Conservation (phyloP, 2,329 filamentous ascomycete genomes). For the Pseudocercospora vitis region DNA sequence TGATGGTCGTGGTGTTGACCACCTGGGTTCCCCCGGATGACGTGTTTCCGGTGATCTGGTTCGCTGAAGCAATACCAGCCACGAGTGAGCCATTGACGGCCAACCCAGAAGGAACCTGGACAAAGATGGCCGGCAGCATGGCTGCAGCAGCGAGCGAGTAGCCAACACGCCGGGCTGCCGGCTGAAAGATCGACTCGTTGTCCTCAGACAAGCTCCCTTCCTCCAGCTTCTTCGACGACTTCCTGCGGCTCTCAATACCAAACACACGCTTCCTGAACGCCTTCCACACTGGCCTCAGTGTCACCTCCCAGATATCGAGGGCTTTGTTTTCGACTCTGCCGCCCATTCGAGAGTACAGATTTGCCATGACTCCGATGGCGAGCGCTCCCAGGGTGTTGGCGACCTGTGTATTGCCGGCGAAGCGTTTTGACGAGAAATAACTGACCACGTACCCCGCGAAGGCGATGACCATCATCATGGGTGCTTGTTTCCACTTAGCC, state of each 20-base stretch:
- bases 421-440: conserved; percentile 67
- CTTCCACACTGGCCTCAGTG: conserved; percentile 45
- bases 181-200: conserved; percentile 33
- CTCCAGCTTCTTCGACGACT: conserved; percentile 33
- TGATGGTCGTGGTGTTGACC: conserved; percentile 39
- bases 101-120: conserved; percentile 61
- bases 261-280: conserved; percentile 35
- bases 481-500: conserved; percentile 74
- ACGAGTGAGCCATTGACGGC: conserved; percentile 59
- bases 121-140: conserved; percentile 83
- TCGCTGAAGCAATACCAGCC: conserved; percentile 56
- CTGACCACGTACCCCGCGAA: conserved; percentile 73
- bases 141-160: conserved; percentile 81
- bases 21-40: conserved; percentile 47
- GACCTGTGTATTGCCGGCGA: conserved; percentile 70
- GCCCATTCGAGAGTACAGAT: conserved; percentile 72
- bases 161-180: conserved; percentile 52
- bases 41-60: conserved; percentile 51
- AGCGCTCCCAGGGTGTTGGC: conserved; percentile 76
- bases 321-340: conserved; percentile 57
- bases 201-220: conserved; percentile 31
- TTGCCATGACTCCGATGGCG: conserved; percentile 73
- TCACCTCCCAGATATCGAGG: conserved; percentile 56
- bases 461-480: conserved; percentile 73
- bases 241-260: conserved; percentile 18